Evolutionary conservation across 2,329 filamentous ascomycete species (phyloP).

Genomic region (Talaromyces atroroseus): DNA sequence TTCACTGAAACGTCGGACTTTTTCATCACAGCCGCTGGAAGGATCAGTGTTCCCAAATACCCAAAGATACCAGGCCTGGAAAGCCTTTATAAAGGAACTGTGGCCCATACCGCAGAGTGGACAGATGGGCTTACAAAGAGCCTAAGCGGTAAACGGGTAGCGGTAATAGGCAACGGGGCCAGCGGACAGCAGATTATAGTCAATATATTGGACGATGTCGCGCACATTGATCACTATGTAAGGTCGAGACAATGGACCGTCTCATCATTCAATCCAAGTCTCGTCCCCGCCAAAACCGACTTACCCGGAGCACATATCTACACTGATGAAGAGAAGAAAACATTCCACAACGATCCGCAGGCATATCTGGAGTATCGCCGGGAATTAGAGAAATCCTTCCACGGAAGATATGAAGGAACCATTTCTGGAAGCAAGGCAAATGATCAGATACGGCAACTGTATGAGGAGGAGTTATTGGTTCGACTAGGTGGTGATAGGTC

Average conservation of each 20-base stretch:
- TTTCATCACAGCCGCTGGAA: slow-evolving; percentile 1
- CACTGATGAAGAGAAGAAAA: slow-evolving; percentile 10
- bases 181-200: slow-evolving; percentile 5
- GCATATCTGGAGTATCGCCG: slow-evolving; percentile 12
- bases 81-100: not conserved
- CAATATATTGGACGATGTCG: not conserved
- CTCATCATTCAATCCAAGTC: slow-evolving; percentile 3
- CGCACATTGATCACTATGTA: slow-evolving; percentile 9
- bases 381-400: slow-evolving; percentile 9
- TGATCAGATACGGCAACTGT: not conserved
- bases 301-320: slow-evolving; percentile 9
- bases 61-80: slow-evolving; percentile 5
- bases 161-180: slow-evolving; percentile 9
- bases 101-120: slow-evolving; percentile 8
- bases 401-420: slow-evolving; percentile 6
- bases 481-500: not conserved
- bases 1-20: slow-evolving; percentile 8
- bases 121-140: slow-evolving; percentile 1
- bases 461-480: not conserved
- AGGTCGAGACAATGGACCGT: slow-evolving; percentile 5
- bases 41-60: slow-evolving; percentile 5
- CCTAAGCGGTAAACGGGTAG: slow-evolving; percentile 5
- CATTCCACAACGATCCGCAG: not conserved
- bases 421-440: slow-evolving; percentile 1
- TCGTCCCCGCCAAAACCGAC: not conserved